phyloP scores from a whole-genome alignment of 2,329 filamentous ascomycete species.

The Hypoxylon sp. region DNA sequence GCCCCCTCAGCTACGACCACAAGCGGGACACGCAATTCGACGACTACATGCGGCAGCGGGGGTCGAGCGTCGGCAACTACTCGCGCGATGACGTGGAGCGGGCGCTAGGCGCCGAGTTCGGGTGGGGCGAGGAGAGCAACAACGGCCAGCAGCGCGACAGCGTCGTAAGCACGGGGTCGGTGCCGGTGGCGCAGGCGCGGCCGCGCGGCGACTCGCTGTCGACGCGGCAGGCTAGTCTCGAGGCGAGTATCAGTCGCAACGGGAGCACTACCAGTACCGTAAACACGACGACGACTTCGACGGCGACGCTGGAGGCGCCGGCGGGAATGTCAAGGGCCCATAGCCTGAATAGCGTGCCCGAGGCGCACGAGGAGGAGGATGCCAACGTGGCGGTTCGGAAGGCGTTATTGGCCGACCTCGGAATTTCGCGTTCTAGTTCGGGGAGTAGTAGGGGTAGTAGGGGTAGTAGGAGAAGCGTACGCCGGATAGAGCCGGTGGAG shows the following conservation, averaged over 20 bases:
- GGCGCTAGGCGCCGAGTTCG: slow-evolving; percentile 51
- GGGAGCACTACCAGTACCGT: slow-evolving; percentile 19
- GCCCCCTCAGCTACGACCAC: slow-evolving; percentile 55
- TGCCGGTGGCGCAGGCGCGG: slow-evolving; percentile 36
- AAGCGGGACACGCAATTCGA: slow-evolving; percentile 62
- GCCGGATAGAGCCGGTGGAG: slow-evolving; percentile 36
- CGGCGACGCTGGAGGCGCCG: slow-evolving; percentile 29
- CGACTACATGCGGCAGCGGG: slow-evolving; percentile 55
- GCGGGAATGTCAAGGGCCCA: slow-evolving; percentile 35
- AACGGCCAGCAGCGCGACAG: slow-evolving; percentile 18
- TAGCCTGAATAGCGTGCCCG: slow-evolving; percentile 49
- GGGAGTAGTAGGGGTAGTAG: slow-evolving; percentile 17
- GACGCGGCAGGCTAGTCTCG: slow-evolving; percentile 43
- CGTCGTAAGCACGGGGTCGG: slow-evolving; percentile 36
- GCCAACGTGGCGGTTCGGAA: slow-evolving; percentile 16
- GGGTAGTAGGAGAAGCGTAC: slow-evolving; percentile 19
- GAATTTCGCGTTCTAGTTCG: slow-evolving; percentile 33
- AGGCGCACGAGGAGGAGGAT: slow-evolving; percentile 47
- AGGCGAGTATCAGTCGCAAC: slow-evolving; percentile 40
- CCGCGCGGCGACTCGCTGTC: slow-evolving; percentile 43
- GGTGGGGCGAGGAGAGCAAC: slow-evolving; percentile 39
- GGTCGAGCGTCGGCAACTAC: slow-evolving; percentile 35
- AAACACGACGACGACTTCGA: slow-evolving; percentile 19
- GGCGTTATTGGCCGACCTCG: slow-evolving; percentile 19
- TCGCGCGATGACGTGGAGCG: slow-evolving; percentile 49